A percentile compares a stretch with the other conserved stretches of the same genome.
These are phyloP conservation scores for Acacia melanoxylon DNA, from an alignment of 306 rosid species.

Conservation along the genomic window DNA sequence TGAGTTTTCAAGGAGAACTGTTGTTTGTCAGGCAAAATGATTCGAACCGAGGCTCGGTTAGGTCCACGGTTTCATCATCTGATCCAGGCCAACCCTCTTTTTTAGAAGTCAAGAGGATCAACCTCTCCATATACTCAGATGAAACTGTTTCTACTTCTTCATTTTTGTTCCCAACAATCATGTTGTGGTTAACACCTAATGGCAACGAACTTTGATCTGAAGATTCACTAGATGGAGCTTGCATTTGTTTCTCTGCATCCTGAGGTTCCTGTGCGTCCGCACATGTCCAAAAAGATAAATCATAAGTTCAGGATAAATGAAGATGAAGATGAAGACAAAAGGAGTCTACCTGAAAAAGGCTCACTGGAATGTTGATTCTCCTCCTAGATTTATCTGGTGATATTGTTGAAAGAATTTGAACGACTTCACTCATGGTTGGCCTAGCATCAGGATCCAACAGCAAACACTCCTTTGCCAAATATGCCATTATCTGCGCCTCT, in stretches of 20 bases:
- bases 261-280: slow-evolving; percentile 38
- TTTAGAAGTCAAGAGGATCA: slow-evolving; percentile 57
- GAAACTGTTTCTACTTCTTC: slow-evolving; percentile 46
- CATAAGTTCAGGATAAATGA: slow-evolving; percentile 11
- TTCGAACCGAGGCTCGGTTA: slow-evolving; percentile 88
- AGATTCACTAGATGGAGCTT: slow-evolving; percentile 39
- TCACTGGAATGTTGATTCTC: slow-evolving; percentile 57
- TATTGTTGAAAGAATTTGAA: slow-evolving; percentile 89
- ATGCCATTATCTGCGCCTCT: slow-evolving; percentile 94
- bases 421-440: slow-evolving; percentile 97
- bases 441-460: slow-evolving; percentile 83
- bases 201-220: slow-evolving; percentile 42
- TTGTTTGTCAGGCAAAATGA: slow-evolving; percentile 64
- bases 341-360: slow-evolving; percentile 61
- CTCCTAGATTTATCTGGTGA: slow-evolving; percentile 78
- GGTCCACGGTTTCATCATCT: slow-evolving; percentile 78
- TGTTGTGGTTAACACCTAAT: slow-evolving; percentile 36
- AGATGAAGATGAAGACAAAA: slow-evolving; percentile 3
- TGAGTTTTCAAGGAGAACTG: slow-evolving; percentile 34
- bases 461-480: slow-evolving; percentile 94
- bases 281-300: slow-evolving; percentile 34
- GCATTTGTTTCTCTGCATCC: slow-evolving; percentile 47
- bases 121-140: slow-evolving; percentile 51
- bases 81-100: slow-evolving; percentile 44
- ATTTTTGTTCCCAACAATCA: slow-evolving; percentile 31